Conservation (phyloP, 306 rosid genomes). For the Trifolium fragiferum region DNA sequence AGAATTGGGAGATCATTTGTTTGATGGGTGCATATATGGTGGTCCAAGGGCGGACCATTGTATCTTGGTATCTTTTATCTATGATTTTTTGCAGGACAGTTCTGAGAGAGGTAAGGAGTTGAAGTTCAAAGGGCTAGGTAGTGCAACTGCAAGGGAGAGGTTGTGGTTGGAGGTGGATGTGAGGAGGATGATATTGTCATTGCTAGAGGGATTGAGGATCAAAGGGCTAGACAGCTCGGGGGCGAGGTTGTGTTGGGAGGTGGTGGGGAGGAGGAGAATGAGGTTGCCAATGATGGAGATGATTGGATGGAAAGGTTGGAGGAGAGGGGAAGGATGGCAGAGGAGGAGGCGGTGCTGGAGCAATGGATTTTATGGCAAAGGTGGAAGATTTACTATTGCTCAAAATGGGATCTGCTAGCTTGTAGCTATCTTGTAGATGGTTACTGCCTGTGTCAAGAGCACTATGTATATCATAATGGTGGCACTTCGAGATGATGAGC, state of each 20-base stretch:
- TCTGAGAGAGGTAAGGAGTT: not conserved
- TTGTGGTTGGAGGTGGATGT: not conserved
- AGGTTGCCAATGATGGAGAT: not conserved
- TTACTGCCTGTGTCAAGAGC: not conserved
- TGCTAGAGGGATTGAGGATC: not conserved
- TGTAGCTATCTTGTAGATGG: not conserved
- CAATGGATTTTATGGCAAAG: not conserved
- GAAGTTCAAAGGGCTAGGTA: not conserved
- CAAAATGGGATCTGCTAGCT: not conserved
- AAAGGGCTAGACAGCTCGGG: not conserved
- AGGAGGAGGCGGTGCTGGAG: not conserved
- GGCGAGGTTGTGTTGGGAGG: not conserved
- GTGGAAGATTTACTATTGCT: not conserved
- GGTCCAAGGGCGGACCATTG: not conserved
- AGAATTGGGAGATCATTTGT: slow-evolving; percentile 10
- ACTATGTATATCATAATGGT: not conserved
- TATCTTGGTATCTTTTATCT: not conserved
- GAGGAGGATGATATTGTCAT: not conserved
- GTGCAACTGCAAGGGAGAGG: not conserved
- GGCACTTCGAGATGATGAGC: not conserved
- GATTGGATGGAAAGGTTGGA: not conserved
- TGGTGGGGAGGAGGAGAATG: not conserved
- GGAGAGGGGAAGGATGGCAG: not conserved
- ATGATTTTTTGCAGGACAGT: not conserved
- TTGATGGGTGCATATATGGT: not conserved